phyloP scores from a whole-genome alignment of 306 rosid genomes.

The Dryas alaskensis region DNA sequence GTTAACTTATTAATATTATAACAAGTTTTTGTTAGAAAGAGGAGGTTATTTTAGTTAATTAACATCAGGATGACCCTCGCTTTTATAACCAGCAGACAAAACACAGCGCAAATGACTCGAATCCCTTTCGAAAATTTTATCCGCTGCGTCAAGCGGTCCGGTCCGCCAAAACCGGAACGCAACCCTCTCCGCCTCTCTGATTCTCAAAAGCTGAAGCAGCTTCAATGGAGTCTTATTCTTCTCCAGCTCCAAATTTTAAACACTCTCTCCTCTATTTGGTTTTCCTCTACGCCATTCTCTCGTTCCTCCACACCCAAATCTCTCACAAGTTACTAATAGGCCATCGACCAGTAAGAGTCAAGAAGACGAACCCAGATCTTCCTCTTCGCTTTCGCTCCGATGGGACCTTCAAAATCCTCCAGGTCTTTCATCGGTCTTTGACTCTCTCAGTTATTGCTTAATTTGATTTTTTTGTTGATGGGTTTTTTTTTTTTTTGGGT shows the following conservation, averaged over 20 bases:
- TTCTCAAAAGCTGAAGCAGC: neutral
- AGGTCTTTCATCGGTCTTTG: conserved; percentile 30
- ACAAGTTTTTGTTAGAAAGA: no score
- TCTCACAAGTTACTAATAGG: conserved; percentile 35
- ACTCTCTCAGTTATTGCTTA: neutral
- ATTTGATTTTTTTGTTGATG: neutral
- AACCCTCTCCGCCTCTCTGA: neutral
- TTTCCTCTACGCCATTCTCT: conserved; percentile 27
- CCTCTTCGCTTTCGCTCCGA: conserved; percentile 81
- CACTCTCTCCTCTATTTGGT: conserved; percentile 40
- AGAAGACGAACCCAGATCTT: conserved; percentile 47
- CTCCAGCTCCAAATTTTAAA: conserved; percentile 33
- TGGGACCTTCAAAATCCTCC: conserved; percentile 89
- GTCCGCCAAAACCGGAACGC: neutral
- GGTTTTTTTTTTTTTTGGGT: neutral
- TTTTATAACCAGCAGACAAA: no score
- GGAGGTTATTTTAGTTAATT: no score
- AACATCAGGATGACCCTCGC: no score
- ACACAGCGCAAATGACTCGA: no score
- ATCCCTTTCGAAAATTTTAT: no score
- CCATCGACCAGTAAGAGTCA: conserved; percentile 39
- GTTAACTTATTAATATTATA: no score
- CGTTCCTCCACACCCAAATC: conserved; percentile 35
- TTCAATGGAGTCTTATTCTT: neutral
- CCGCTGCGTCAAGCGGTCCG: neutral